Percentiles rank a stretch among this genome's conserved stretches.
Evolutionary conservation across 2,329 filamentous ascomycete genomes (phyloP).

Genomic region (Sporothrix mexicana): DNA sequence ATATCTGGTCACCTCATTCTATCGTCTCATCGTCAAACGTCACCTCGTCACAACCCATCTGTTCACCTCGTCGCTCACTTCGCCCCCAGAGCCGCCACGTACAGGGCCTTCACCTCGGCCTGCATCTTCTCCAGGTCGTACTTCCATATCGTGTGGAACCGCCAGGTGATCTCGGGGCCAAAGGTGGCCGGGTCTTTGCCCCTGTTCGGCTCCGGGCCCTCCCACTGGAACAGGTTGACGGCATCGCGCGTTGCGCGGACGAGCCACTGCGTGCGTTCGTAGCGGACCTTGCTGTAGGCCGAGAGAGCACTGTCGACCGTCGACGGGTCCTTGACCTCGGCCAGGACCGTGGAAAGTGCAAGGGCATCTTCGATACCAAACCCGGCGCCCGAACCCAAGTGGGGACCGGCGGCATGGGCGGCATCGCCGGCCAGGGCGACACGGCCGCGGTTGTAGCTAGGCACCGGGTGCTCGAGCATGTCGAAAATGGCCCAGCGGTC

Average conservation of each 20-base stretch:
- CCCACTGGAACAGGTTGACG: constrained; percentile 51
- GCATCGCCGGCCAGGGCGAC: constrained; percentile 62
- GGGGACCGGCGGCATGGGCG: constrained; percentile 61
- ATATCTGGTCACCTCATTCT: too few relatives aligned
- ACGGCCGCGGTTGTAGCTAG: constrained; percentile 50
- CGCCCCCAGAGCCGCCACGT: not conserved
- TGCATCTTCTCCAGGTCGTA: constrained; percentile 48
- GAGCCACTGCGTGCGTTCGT: constrained; percentile 52
- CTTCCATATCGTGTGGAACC: constrained; percentile 48
- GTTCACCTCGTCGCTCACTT: not conserved
- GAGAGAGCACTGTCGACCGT: constrained; percentile 44
- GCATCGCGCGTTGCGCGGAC: constrained; percentile 49
- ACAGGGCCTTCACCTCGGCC: constrained; percentile 36
- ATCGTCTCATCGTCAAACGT: too few relatives aligned
- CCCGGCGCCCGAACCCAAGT: constrained; percentile 62
- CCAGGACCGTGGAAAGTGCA: constrained; percentile 49
- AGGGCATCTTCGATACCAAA: constrained; percentile 62
- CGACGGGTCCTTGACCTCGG: not conserved
- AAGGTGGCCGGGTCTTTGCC: constrained; percentile 47
- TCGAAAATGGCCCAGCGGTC: constrained; percentile 65
- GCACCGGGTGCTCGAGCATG: constrained; percentile 52
- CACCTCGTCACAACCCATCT: not conserved
- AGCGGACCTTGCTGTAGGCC: constrained; percentile 48
- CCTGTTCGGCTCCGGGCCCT: constrained; percentile 39
- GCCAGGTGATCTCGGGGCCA: constrained; percentile 46